phyloP scores from a whole-genome alignment of 2,329 filamentous ascomycete species.

The Alternaria brassicae region DNA sequence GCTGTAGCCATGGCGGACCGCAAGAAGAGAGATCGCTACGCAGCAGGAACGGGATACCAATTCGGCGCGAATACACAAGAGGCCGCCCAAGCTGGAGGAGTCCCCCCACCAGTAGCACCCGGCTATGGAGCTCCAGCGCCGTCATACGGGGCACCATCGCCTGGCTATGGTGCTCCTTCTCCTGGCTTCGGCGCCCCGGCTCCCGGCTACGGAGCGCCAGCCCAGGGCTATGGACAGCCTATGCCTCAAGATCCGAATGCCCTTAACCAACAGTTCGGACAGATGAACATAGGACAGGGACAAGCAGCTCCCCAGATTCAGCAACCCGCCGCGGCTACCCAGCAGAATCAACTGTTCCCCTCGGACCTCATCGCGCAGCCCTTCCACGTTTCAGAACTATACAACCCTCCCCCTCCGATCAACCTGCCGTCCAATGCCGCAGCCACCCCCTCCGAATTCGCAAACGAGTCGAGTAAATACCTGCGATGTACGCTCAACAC shows the following conservation, averaged over 20 bases:
- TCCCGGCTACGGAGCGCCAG: constrained; percentile 44
- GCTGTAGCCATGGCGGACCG: constrained; percentile 42
- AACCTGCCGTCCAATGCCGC: constrained; percentile 92
- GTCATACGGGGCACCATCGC: constrained; percentile 34
- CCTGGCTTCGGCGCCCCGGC: constrained; percentile 44
- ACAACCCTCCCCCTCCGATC: constrained; percentile 88
- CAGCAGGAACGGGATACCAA: constrained; percentile 91
- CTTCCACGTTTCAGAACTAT: constrained; percentile 91
- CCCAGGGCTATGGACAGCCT: constrained; percentile 51
- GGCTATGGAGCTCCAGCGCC: constrained; percentile 49
- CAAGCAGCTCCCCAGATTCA: constrained; percentile 41
- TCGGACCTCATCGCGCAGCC: constrained; percentile 91
- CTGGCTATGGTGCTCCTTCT: constrained; percentile 50
- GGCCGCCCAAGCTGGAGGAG: constrained; percentile 59
- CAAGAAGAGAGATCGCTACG: constrained; percentile 95
- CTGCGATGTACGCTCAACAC: constrained; percentile 95
- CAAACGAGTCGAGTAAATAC: constrained; percentile 93
- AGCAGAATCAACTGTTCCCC: constrained; percentile 82
- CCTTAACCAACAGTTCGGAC: constrained; percentile 82
- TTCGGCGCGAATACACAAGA: constrained; percentile 85
- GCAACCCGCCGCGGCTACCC: constrained; percentile 41
- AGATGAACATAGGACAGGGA: constrained; percentile 70
- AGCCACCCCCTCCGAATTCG: constrained; percentile 85
- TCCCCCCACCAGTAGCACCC: constrained; percentile 25
- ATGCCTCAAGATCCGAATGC: constrained; percentile 63